Evolutionary conservation across 208 protist genomes (phyloP).

Genomic region (Crithidia expoeki): DNA sequence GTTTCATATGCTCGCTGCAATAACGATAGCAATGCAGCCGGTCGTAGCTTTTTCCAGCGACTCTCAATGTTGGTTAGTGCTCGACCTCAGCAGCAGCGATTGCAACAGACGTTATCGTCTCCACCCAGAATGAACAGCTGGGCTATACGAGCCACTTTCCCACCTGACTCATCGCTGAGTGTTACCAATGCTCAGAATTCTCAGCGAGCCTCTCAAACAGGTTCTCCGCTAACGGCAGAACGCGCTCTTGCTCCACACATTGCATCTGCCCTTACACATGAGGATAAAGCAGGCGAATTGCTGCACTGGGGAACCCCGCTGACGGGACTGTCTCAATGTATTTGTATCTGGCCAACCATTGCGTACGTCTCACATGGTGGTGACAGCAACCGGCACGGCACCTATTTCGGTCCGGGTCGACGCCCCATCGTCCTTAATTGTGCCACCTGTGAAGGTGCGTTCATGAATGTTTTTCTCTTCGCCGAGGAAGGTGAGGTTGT

Average conservation of each 20-base stretch:
- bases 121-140: neutral
- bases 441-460: constrained; percentile 69
- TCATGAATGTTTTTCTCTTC: constrained; percentile 51
- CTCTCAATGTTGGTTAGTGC: constrained; percentile 16
- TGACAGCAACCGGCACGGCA: neutral
- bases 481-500: constrained; percentile 29
- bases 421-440: constrained; percentile 47
- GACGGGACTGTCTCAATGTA: constrained; percentile 17
- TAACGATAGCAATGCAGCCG: neutral
- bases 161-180: neutral
- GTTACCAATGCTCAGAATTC: neutral
- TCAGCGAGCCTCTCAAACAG: neutral
- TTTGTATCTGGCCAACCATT: constrained; percentile 19
- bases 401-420: neutral
- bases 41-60: constrained; percentile 15
- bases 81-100: constrained; percentile 5
- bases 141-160: neutral
- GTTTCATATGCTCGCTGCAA: neutral
- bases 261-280: neutral
- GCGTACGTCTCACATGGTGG: neutral
- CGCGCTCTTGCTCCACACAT: neutral
- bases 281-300: neutral
- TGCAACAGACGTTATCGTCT: neutral
- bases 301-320: constrained; percentile 24
- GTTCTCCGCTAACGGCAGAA: neutral